These are phyloP conservation scores for Cercospora beticola DNA, from an alignment of 2,329 filamentous ascomycete species.

Conservation along the genomic window DNA sequence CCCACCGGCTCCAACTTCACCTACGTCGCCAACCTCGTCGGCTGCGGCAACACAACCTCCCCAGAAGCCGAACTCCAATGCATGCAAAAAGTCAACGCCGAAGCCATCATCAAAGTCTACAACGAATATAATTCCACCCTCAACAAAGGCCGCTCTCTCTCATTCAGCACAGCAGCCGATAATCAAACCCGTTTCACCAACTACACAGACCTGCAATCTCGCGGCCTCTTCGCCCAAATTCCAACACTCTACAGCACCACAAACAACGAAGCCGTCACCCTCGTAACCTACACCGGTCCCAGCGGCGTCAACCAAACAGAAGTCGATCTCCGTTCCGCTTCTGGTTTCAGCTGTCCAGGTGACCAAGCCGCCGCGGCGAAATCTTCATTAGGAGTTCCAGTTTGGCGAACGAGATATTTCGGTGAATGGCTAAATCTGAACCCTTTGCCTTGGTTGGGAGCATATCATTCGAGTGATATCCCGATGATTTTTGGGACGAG, in stretches of 20 bases:
- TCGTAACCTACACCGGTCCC: conserved; percentile 11
- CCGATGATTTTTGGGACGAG: conserved; percentile 36
- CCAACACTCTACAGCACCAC: conserved; percentile 17
- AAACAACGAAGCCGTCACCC: conserved; percentile 21
- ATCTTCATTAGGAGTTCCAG: conserved; percentile 30
- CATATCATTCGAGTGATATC: conserved; percentile 38
- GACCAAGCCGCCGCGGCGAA: conserved; percentile 43
- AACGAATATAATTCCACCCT: conserved; percentile 18
- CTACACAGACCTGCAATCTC: conserved; percentile 18
- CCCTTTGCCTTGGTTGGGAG: conserved; percentile 28
- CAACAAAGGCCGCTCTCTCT: conserved; percentile 9
- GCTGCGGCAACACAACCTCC: conserved; percentile 9
- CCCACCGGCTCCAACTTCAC: conserved; percentile 19
- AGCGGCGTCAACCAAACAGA: conserved; percentile 19
- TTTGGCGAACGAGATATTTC: conserved; percentile 34
- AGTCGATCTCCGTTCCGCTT: conserved; percentile 3
- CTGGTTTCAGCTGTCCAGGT: conserved; percentile 41
- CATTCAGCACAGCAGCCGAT: conserved; percentile 15
- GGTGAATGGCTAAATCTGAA: conserved; percentile 28
- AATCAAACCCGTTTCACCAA: conserved; percentile 22
- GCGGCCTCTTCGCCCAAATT: conserved; percentile 16
- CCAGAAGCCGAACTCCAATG: conserved; percentile 14
- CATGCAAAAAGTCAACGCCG: conserved; percentile 18
- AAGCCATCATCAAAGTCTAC: conserved; percentile 19
- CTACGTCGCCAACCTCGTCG: conserved; percentile 14